phyloP scores from a whole-genome alignment of 2,329 filamentous ascomycete genomes.

The Diaporthe vexans region DNA sequence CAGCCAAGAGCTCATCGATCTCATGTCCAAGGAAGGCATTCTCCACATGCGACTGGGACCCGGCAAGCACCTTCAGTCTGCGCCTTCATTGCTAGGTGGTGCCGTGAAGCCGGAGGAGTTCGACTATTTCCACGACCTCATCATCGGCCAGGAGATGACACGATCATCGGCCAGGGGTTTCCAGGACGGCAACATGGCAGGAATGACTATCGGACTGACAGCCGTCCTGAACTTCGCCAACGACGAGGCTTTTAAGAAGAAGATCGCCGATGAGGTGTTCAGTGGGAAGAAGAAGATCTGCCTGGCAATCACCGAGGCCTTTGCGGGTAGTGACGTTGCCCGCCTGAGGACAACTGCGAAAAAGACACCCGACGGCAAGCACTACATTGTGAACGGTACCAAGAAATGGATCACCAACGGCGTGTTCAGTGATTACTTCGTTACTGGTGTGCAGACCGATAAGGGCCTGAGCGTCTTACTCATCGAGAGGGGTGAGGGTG shows the following conservation, averaged over 20 bases:
- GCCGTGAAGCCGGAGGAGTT: slow-evolving; percentile 84
- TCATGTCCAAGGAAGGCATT: slow-evolving; percentile 80
- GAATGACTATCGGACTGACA: slow-evolving; percentile 86
- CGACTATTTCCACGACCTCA: slow-evolving; percentile 88
- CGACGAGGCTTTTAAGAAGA: slow-evolving; percentile 75
- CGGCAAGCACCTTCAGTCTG: slow-evolving; percentile 79
- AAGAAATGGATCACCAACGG: slow-evolving; percentile 94
- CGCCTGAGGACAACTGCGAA: slow-evolving; percentile 82
- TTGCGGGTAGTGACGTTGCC: slow-evolving; percentile 87
- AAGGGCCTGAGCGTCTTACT: slow-evolving; percentile 85
- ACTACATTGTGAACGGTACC: slow-evolving; percentile 79
- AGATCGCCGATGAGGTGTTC: slow-evolving; percentile 79
- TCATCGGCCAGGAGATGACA: slow-evolving; percentile 80
- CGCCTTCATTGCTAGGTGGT: slow-evolving; percentile 75
- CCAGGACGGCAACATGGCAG: slow-evolving; percentile 88
- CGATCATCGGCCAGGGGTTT: slow-evolving; percentile 83
- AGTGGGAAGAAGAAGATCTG: slow-evolving; percentile 90
- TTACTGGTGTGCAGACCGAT: slow-evolving; percentile 82
- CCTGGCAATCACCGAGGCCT: slow-evolving; percentile 89
- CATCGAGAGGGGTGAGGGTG: slow-evolving; percentile 79
- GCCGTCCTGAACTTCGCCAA: slow-evolving; percentile 84
- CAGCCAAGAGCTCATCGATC: slow-evolving; percentile 79
- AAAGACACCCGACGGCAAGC: slow-evolving; percentile 81
- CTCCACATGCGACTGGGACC: slow-evolving; percentile 88
- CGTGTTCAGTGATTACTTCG: slow-evolving; percentile 86